phyloP scores from a whole-genome alignment of 352 stramenopile species.

The Blastocystis hominis region DNA sequence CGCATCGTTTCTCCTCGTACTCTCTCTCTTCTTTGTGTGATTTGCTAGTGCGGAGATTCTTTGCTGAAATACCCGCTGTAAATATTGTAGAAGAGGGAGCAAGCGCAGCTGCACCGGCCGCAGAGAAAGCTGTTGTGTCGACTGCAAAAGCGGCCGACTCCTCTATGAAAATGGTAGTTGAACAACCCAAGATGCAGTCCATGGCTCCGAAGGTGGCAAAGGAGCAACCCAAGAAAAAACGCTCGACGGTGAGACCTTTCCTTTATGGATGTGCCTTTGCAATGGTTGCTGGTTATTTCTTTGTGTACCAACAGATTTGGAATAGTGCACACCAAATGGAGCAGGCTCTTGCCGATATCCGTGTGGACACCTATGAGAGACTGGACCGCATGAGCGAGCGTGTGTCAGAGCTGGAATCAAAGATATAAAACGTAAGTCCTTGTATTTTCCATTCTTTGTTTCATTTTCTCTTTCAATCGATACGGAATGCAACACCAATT shows the following conservation, averaged over 20 bases:
- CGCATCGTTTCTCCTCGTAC: background rate
- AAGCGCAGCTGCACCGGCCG: background rate
- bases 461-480: background rate
- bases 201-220: background rate
- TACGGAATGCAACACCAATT: background rate
- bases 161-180: background rate
- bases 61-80: constrained; percentile 16
- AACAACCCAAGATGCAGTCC: no score
- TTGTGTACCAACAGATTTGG: constrained; percentile 44
- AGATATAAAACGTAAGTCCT: background rate
- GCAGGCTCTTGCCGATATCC: constrained; percentile 34
- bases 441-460: background rate
- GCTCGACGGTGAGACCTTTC: constrained; percentile 13
- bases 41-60: constrained; percentile 18
- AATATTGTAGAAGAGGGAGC: constrained; percentile 6
- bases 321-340: constrained; percentile 47
- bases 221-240: constrained; percentile 13
- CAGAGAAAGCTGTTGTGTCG: background rate
- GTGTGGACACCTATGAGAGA: constrained; percentile 22
- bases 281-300: constrained; percentile 41
- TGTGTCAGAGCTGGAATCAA: background rate
- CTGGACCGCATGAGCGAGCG: constrained; percentile 3
- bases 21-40: background rate
- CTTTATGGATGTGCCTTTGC: constrained; percentile 3
- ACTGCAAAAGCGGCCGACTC: background rate